Percentiles rank a stretch among this genome's conserved stretches.
Evolutionary conservation across 1,284 basidiomycete genomes (phyloP).

Genomic region (Neonothopanus nambi): DNA sequence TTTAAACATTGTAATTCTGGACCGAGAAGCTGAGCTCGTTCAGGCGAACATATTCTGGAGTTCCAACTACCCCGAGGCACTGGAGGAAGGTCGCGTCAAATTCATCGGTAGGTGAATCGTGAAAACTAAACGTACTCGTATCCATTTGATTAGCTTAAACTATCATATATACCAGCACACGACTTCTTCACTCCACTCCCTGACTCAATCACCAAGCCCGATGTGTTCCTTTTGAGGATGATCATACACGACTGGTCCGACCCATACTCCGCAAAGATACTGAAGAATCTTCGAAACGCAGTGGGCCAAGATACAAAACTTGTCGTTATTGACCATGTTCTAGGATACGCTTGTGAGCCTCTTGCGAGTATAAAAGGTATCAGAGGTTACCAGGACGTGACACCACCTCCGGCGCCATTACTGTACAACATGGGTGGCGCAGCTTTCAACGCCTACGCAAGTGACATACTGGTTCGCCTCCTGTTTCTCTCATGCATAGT

Average conservation of each 20-base stretch:
- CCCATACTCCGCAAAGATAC: slow-evolving; percentile 5
- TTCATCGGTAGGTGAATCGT: slow-evolving; percentile 17
- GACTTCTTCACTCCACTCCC: slow-evolving; percentile 12
- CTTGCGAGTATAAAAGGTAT: too few relatives aligned
- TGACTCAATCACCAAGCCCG: slow-evolving; percentile 29
- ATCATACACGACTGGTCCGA: slow-evolving; percentile 16
- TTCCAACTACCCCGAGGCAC: slow-evolving; percentile 10
- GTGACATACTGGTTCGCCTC: too few relatives aligned
- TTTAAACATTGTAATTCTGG: slow-evolving; percentile 31
- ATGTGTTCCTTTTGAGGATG: slow-evolving; percentile 21
- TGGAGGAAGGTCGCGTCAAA: slow-evolving; percentile 14
- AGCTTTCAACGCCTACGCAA: too few relatives aligned
- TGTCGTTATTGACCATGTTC: slow-evolving; percentile 12
- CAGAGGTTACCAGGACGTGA: too few relatives aligned
- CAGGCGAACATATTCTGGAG: slow-evolving; percentile 21
- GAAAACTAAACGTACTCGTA: too few relatives aligned
- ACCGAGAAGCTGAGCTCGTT: slow-evolving; percentile 25
- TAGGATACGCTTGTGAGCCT: background rate
- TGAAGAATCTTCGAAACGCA: slow-evolving; percentile 11
- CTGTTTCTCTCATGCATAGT: too few relatives aligned
- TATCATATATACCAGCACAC: slow-evolving; percentile 10
- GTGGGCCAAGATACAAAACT: slow-evolving; percentile 9
- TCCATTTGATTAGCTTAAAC: too few relatives aligned
- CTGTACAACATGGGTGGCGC: too few relatives aligned
- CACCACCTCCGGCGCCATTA: too few relatives aligned